Base-by-base conservation (phyloP, 1,284 basidiomycete species). In the Cerioporus squamosus region DNA sequence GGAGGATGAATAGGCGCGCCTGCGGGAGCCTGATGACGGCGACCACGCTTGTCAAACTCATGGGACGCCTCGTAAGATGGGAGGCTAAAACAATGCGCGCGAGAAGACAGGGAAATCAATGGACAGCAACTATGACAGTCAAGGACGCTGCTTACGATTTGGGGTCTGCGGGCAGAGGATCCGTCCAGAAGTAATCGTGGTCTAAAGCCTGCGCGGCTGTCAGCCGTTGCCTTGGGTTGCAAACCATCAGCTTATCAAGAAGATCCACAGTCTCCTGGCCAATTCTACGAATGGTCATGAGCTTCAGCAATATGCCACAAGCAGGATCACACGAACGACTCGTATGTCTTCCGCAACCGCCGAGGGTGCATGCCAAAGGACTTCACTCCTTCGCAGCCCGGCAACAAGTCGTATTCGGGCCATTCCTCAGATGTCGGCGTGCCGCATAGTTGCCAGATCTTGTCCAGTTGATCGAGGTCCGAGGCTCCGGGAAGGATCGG, bases 161-260 rank as follows among this genome's bases (percentile, higher is more conserved):
- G 0, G 91, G 87, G 74, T 91, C 89, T n/a, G 91, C 92, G 15
- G 93, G 89, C 29, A 93, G 67, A 0, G 94, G 93, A 62, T 92
- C 88, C 0, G 86, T 89, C 91, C 93, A 96, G 75, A 97, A 97
- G 76, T 97, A 97, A 51, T 94, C 88, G 70, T 97, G 95, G 61
- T 90, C 87, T 63, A 97, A 85, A 3, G 93, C 93, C 68, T 95
- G 86, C 22, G 86, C 75, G 9, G 97, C 97, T 9, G 97, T 97
- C 60, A 98, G 85, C 38, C 97, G 85, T 66, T 95, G 90, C 70
- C 90, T 87, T 47, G 97, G 97, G 73, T 98, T 94, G 73, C 96
- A 95, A 6, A 87, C 87, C 52, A 99, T 77, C 47, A 99, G 79
- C 75, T 92, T 94, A 74, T 99, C 97, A 57, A 98, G 71, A 53